phyloP scores from a whole-genome alignment of 2,329 filamentous ascomycete species.

The Diaporthe sp. region DNA sequence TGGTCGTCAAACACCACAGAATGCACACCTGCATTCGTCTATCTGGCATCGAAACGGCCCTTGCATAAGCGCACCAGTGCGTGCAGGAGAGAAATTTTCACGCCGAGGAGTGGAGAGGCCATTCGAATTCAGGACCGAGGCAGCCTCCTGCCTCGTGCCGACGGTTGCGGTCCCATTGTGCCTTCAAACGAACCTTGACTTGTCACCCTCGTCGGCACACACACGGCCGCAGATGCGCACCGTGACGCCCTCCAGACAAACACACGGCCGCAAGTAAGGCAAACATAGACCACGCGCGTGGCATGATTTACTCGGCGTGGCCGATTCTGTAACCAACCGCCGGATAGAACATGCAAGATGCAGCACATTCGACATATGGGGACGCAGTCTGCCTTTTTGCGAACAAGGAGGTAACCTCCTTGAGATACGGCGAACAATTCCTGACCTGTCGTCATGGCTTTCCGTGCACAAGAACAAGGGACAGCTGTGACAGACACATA shows the following conservation, averaged over 20 bases:
- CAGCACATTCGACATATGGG: neutral
- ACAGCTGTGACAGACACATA: neutral
- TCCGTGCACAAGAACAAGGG: neutral
- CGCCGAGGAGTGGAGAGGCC: neutral
- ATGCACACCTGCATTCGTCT: conserved; percentile 23
- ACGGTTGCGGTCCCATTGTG: neutral
- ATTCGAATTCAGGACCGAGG: neutral
- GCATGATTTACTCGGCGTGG: neutral
- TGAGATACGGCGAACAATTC: neutral
- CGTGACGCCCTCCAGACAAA: neutral
- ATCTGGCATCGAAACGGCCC: conserved; percentile 19
- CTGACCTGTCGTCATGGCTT: neutral
- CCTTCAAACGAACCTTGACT: conserved; percentile 5
- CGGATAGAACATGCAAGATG: conserved; percentile 33
- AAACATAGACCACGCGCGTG: conserved; percentile 18
- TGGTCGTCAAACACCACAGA: neutral
- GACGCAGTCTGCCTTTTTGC: conserved; percentile 10
- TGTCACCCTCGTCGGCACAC: neutral
- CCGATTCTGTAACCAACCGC: conserved; percentile 25
- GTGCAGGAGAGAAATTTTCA: conserved; percentile 8
- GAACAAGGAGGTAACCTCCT: neutral
- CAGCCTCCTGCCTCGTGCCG: neutral
- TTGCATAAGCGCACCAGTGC: conserved; percentile 27
- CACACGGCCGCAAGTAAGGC: neutral
- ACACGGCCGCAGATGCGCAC: neutral